Base-by-base conservation (phyloP, 2,329 filamentous ascomycete species). In the Sporothrix globosa region DNA sequence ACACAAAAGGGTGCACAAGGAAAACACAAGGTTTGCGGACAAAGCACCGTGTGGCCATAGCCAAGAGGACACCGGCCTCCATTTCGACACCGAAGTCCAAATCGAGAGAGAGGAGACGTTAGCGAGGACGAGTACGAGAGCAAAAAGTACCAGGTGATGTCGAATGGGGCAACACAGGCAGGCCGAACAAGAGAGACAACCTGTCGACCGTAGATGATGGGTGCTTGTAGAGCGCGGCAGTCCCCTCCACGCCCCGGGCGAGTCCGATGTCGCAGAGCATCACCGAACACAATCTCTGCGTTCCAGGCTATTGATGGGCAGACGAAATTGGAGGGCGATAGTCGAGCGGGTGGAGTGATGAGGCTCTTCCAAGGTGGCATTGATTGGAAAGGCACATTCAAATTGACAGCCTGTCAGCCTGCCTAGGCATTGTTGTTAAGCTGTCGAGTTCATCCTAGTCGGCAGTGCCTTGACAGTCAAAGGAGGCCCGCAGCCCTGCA, bases 261-360 rank as follows among this genome's bases (percentile, higher is more conserved):
- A 52, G 63, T 50, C 63, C 63, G 46, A 66, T 41, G 13, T 53
- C 46, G 63, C 63, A 34, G 9, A 39, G 19, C 21, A 30, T 4
- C 41, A 48, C 21, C 5, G 41, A 17, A 2, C 58, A 61, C 58
- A 24, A 44, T 14, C 4, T 4, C 4, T 10, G 14, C n/a, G 13
- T 14, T 17, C 11, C 52, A 54, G 52, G 27, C 21, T 13, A 24
- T 44, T n/a, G n/a, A 27, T 61, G 58, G n/a, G 10, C 54, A 41
- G 17, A 21, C 9, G 10, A 46, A 4, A 21, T 44, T 27, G 39
- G n/a, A 46, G 58, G 39, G 39, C 17, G 19, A 58, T 10, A 2
- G 54, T 41, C 30, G 30, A 58, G 41, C 21, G 58, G 39, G n/a
- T 61, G 58, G 24, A 46, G n/a, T n/a, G 58, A 63, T 63, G 58